Percentiles rank a stretch among this genome's conserved stretches.
Evolutionary conservation across 106 monocot genomes (phyloP).

Genomic region (Xerophyta viscosa): DNA sequence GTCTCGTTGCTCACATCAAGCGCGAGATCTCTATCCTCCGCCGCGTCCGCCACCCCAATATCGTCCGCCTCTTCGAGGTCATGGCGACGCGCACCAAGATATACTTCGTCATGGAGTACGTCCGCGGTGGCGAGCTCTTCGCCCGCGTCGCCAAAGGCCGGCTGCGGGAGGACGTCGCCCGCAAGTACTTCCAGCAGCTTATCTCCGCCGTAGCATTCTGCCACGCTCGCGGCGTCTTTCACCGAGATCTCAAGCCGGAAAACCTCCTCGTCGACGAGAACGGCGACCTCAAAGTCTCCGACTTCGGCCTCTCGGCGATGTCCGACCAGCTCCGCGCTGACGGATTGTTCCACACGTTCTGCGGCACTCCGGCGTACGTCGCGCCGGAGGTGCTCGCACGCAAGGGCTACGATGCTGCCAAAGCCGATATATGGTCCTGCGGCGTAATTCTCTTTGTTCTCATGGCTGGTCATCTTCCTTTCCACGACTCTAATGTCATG

Average conservation of each 20-base stretch:
- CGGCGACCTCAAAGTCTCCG: slow-evolving; percentile 68
- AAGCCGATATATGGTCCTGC: slow-evolving; percentile 35
- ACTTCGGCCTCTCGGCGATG: slow-evolving; percentile 73
- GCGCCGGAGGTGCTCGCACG: slow-evolving; percentile 27
- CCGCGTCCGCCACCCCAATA: slow-evolving; percentile 32
- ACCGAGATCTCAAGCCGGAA: slow-evolving; percentile 83
- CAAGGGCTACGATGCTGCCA: slow-evolving; percentile 25
- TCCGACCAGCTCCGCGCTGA: slow-evolving; percentile 44
- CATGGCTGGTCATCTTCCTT: slow-evolving; percentile 33
- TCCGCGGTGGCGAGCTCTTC: slow-evolving; percentile 33
- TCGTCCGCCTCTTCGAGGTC: slow-evolving; percentile 23
- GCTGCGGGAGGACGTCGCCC: slow-evolving; percentile 20
- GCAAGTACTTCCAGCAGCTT: slow-evolving; percentile 63
- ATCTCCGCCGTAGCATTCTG: slow-evolving; percentile 79
- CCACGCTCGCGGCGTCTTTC: slow-evolving; percentile 71
- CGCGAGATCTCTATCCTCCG: slow-evolving; percentile 26
- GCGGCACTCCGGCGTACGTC: slow-evolving; percentile 66
- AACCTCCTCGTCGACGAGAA: slow-evolving; percentile 71
- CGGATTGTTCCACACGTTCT: slow-evolving; percentile 55
- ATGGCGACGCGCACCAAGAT: slow-evolving; percentile 32
- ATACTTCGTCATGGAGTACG: slow-evolving; percentile 38
- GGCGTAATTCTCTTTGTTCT: slow-evolving; percentile 31
- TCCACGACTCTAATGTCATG: slow-evolving; percentile 24
- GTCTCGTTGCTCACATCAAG: slow-evolving; percentile 22
- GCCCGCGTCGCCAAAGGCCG: slow-evolving; percentile 28